phyloP scores from a whole-genome alignment of 2,329 filamentous ascomycete species.

The Fusarium redolens region DNA sequence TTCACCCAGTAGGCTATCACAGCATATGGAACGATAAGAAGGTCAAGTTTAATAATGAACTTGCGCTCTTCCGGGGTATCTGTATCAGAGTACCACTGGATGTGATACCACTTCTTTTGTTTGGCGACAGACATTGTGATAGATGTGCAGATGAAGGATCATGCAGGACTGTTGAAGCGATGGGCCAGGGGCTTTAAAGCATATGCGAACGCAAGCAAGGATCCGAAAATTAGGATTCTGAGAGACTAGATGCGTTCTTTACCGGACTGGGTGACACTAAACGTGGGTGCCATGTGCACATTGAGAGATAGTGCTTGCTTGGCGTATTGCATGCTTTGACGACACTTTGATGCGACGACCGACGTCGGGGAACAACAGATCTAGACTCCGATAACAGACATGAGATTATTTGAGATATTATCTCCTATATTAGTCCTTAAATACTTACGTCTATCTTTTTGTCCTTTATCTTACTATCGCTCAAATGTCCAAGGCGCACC shows the following conservation, averaged over 20 bases:
- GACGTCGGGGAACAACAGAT: neutral
- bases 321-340: slow-evolving; percentile 15
- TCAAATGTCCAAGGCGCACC: fast-evolving
- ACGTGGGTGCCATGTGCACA: neutral
- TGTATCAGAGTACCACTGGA: slow-evolving; percentile 24
- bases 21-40: slow-evolving; percentile 56
- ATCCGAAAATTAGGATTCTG: neutral
- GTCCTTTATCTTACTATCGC: neutral
- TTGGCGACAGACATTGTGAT: slow-evolving; percentile 7
- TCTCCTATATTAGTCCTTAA: too few species aligned
- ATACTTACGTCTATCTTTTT: fast-evolving
- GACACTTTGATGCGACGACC: neutral
- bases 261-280: neutral
- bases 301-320: neutral
- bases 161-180: neutral
- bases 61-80: slow-evolving; percentile 27
- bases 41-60: slow-evolving; percentile 60
- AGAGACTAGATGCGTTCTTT: neutral
- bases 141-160: neutral
- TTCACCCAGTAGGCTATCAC: slow-evolving; percentile 44
- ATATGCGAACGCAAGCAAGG: neutral
- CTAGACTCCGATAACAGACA: neutral
- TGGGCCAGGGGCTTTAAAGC: slow-evolving; percentile 1
- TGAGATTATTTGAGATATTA: too few species aligned
- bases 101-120: slow-evolving; percentile 24